phyloP scores from a whole-genome alignment of 2,329 filamentous ascomycete species.

The Cladosporium oxysporum region DNA sequence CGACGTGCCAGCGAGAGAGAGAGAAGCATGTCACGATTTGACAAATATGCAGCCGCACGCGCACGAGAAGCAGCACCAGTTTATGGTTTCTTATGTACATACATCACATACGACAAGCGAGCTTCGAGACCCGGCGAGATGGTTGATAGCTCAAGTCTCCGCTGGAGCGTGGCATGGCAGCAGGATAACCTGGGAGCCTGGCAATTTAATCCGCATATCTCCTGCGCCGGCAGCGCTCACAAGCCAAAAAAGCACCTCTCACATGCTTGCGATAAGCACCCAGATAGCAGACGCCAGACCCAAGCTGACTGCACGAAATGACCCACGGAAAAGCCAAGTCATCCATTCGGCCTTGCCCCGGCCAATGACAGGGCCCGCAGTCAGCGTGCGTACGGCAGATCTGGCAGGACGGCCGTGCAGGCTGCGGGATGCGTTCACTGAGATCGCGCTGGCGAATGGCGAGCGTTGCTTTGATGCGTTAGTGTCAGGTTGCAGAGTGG shows the following conservation, averaged over 20 bases:
- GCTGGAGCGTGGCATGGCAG: slow-evolving; percentile 14
- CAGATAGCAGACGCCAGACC: slow-evolving; percentile 12
- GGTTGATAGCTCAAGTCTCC: not conserved
- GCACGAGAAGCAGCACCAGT: not conserved
- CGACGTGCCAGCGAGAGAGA: not conserved
- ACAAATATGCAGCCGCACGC: not conserved
- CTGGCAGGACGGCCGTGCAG: slow-evolving; percentile 18
- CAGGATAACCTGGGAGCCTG: not conserved
- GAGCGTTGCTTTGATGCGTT: not conserved
- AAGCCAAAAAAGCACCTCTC: slow-evolving; percentile 22
- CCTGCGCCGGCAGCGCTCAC: slow-evolving; percentile 17
- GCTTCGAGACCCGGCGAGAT: slow-evolving; percentile 12
- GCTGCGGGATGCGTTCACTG: slow-evolving; percentile 15
- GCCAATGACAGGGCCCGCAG: slow-evolving; percentile 6
- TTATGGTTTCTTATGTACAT: slow-evolving; percentile 12
- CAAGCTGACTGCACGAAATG: slow-evolving; percentile 28
- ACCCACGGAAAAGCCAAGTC: slow-evolving; percentile 24
- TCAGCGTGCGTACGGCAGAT: slow-evolving; percentile 15
- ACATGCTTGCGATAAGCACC: slow-evolving; percentile 29
- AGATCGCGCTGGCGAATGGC: slow-evolving; percentile 15
- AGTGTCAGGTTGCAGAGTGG: slow-evolving; percentile 15
- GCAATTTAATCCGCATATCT: slow-evolving; percentile 14
- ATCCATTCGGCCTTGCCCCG: slow-evolving; percentile 5
- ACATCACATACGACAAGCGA: slow-evolving; percentile 3
- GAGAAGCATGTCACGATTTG: not conserved